phyloP scores from a whole-genome alignment of 495 filamentous ascomycete species.

The Terfezia claveryi region DNA sequence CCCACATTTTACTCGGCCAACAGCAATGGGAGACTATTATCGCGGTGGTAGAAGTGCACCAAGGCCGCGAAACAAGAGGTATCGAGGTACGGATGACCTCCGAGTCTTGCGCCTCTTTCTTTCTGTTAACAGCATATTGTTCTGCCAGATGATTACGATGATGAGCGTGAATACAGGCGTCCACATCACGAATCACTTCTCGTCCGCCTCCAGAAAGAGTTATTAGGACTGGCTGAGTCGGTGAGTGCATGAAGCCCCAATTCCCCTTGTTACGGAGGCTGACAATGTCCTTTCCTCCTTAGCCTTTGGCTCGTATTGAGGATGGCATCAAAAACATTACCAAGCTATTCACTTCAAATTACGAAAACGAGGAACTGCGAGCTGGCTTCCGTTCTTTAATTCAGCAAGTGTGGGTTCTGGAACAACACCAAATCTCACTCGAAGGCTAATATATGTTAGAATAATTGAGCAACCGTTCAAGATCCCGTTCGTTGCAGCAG shows the following conservation, averaged over 20 bases:
- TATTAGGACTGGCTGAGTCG: constrained; percentile 69
- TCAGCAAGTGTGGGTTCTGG: constrained; percentile 42
- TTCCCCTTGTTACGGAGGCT: constrained; percentile 10
- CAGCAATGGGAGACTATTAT: constrained; percentile 20
- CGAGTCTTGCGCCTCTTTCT: background rate
- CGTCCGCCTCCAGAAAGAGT: constrained; percentile 54
- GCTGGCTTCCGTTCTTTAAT: constrained; percentile 46
- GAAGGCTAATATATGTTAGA: constrained; percentile 11
- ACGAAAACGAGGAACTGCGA: constrained; percentile 54
- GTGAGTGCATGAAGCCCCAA: constrained; percentile 14
- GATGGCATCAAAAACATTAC: constrained; percentile 63
- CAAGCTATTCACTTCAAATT: constrained; percentile 51
- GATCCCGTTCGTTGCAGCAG: constrained; percentile 72
- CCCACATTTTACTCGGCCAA: background rate
- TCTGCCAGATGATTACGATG: constrained; percentile 28
- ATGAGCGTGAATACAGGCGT: constrained; percentile 52
- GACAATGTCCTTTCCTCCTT: background rate
- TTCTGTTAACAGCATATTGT: background rate
- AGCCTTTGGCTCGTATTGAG: constrained; percentile 54
- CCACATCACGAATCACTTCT: constrained; percentile 57
- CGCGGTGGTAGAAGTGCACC: constrained; percentile 12
- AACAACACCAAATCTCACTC: background rate
- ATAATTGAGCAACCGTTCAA: constrained; percentile 85
- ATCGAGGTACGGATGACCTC: background rate
- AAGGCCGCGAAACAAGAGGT: constrained; percentile 4